Conservation (phyloP, 305 asterid genomes). For the Fraxinus sp. region DNA sequence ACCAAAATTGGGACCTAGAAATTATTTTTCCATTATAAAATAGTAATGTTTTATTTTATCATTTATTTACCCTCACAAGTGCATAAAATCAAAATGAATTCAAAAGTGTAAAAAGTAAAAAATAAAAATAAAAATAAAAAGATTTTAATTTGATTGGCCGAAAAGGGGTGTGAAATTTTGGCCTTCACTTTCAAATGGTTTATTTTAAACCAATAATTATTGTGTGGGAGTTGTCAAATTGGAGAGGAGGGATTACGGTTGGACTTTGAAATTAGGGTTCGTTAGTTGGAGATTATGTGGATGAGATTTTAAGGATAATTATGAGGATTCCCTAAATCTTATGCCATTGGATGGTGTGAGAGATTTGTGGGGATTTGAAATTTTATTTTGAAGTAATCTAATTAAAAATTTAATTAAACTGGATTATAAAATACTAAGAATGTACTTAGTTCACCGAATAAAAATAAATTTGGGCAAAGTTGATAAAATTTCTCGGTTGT, state of each 20-base stretch:
- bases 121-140: neutral
- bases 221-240: constrained; percentile 10
- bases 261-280: constrained; percentile 26
- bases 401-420: neutral
- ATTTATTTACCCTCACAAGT: neutral
- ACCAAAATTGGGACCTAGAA: neutral
- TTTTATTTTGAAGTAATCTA: constrained; percentile 15
- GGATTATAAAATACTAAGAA: neutral
- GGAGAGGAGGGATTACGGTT: constrained; percentile 15
- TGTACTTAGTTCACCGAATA: neutral
- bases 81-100: constrained; percentile 16
- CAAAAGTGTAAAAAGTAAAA: neutral
- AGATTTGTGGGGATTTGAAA: constrained; percentile 37
- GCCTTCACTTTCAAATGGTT: constrained; percentile 20
- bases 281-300: constrained; percentile 42
- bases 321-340: constrained; percentile 28
- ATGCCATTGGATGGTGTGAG: constrained; percentile 31
- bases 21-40: neutral
- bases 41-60: neutral
- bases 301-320: constrained; percentile 34
- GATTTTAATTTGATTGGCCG: neutral
- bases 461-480: neutral
- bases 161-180: constrained; percentile 33
- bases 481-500: neutral
- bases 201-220: neutral